Evolutionary conservation across 176 grass and related monocot species (phyloP).

Genomic region (Ensete ventricosum): DNA sequence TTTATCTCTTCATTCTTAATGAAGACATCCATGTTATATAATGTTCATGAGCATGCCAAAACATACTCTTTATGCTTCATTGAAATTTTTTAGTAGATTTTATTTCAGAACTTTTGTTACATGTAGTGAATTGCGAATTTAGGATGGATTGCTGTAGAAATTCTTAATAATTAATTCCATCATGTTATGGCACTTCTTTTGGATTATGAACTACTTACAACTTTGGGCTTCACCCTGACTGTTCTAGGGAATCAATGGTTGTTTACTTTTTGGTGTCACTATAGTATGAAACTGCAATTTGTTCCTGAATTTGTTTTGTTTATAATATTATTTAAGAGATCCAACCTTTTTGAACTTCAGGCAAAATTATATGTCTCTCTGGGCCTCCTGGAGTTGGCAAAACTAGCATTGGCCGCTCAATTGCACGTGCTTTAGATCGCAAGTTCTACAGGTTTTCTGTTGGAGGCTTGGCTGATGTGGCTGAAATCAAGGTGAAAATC

Average conservation of each 20-base stretch:
- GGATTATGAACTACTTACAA: too few species aligned
- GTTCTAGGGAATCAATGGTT: background rate
- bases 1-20: too few species aligned
- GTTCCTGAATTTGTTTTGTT: slow-evolving; percentile 18
- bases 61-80: too few species aligned
- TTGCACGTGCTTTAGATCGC: slow-evolving; percentile 84
- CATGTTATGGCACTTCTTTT: too few species aligned
- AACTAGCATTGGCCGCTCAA: slow-evolving; percentile 96
- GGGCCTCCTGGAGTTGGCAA: slow-evolving; percentile 99
- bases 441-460: slow-evolving; percentile 98
- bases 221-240: background rate
- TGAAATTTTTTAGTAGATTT: too few species aligned
- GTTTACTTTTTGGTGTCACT: background rate
- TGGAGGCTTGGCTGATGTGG: slow-evolving; percentile 97
- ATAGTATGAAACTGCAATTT: background rate
- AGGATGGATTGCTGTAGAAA: too few species aligned
- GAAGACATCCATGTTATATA: too few species aligned
- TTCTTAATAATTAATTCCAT: too few species aligned
- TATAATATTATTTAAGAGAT: slow-evolving; percentile 18
- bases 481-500: slow-evolving; percentile 83
- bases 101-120: too few species aligned
- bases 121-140: too few species aligned
- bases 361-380: slow-evolving; percentile 97
- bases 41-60: too few species aligned
- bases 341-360: slow-evolving; percentile 37